A percentile compares a stretch with the other conserved stretches of the same genome.
These are phyloP conservation scores for Gleditsia sinensis DNA, from an alignment of 306 rosid genomes.

Conservation along the genomic window DNA sequence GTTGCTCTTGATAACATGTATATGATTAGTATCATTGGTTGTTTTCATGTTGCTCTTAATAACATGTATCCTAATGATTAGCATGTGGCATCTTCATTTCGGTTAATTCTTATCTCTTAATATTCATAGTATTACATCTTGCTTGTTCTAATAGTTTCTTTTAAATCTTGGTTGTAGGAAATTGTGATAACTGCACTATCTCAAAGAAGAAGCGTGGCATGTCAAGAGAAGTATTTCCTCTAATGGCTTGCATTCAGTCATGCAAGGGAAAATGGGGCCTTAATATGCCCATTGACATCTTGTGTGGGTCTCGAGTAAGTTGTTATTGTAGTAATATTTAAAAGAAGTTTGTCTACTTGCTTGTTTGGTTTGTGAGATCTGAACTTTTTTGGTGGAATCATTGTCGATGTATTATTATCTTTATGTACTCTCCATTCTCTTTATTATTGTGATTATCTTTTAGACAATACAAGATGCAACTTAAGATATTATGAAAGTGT, in stretches of 20 bases:
- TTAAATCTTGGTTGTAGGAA: slow-evolving; percentile 50
- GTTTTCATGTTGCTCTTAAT: slow-evolving; percentile 12
- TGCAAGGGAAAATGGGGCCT: slow-evolving; percentile 71
- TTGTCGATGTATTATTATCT: slow-evolving; percentile 18
- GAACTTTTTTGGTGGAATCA: background rate
- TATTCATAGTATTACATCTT: background rate
- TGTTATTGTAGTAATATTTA: slow-evolving; percentile 16
- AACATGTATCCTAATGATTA: background rate
- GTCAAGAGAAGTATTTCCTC: slow-evolving; percentile 86
- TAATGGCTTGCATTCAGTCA: slow-evolving; percentile 80
- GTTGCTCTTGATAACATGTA: too few relatives aligned
- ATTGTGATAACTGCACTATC: slow-evolving; percentile 75
- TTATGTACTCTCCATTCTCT: slow-evolving; percentile 1
- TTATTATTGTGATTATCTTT: slow-evolving; percentile 1
- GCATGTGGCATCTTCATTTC: background rate
- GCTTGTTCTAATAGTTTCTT: slow-evolving; percentile 15
- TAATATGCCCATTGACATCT: slow-evolving; percentile 75
- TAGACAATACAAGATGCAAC: background rate
- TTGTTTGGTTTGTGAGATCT: background rate
- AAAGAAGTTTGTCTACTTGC: slow-evolving; percentile 18
- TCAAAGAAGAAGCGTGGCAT: slow-evolving; percentile 64
- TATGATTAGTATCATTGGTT: background rate
- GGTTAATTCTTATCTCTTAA: background rate
- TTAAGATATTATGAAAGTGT: background rate
- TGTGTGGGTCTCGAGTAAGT: slow-evolving; percentile 88